Evolutionary conservation across 139 green algal genomes (phyloP).

Genomic region (Closterium sp.): DNA sequence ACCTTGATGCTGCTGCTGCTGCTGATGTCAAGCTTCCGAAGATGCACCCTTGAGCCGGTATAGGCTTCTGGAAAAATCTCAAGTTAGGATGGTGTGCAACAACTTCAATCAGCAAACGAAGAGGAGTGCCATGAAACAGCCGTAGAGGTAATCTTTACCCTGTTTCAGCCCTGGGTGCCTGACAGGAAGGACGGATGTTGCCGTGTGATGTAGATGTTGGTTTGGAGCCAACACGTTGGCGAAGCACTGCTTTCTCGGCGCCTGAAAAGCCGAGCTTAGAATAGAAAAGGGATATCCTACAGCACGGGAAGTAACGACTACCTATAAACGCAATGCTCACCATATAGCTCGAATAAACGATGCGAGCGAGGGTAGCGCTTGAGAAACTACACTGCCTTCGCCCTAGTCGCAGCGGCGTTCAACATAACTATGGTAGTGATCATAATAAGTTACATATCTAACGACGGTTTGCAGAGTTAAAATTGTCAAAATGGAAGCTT

Average conservation of each 20-base stretch:
- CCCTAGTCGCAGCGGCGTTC: neutral
- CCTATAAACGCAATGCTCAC: neutral
- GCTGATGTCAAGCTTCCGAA: neutral
- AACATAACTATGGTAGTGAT: neutral
- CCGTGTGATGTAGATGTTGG: neutral
- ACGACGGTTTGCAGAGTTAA: neutral
- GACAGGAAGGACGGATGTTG: neutral
- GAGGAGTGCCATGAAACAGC: neutral
- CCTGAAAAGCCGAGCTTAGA: neutral
- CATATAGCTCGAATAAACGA: neutral
- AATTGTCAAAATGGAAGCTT: neutral
- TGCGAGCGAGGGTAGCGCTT: neutral
- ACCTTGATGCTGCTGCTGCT: neutral
- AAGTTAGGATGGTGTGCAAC: neutral
- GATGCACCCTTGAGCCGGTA: neutral
- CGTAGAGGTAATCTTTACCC: neutral
- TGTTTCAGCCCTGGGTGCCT: neutral
- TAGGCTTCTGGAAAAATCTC: neutral
- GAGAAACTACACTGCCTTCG: neutral
- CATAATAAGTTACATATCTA: neutral
- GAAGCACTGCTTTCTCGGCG: neutral
- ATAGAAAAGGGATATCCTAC: neutral
- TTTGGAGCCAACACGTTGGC: neutral
- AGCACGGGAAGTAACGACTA: neutral
- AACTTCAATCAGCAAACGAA: neutral